Percentiles rank a stretch among this genome's conserved stretches.
phyloP scores from a whole-genome alignment of 2,329 filamentous ascomycete species.

The Corynespora cassiicola region DNA sequence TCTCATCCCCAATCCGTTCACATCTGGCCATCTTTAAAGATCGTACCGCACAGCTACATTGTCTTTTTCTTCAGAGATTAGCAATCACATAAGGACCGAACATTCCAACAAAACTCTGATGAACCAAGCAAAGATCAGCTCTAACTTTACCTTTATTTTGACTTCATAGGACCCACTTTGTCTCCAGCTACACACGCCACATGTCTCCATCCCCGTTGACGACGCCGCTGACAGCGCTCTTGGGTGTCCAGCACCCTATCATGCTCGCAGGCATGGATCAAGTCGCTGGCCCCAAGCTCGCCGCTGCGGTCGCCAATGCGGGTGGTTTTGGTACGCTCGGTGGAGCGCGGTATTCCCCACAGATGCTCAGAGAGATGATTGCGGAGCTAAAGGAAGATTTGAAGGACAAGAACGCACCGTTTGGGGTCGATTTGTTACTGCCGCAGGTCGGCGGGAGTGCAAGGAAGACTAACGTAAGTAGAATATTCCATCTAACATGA shows the following conservation, averaged over 20 bases:
- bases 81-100: too few species aligned
- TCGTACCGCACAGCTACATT: too few species aligned
- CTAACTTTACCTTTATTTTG: too few species aligned
- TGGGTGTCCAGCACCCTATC: conserved; percentile 30
- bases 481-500: background rate
- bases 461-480: conserved; percentile 39
- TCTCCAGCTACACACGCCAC: background rate
- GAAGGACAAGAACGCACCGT: conserved; percentile 30
- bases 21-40: too few species aligned
- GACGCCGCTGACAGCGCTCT: conserved; percentile 27
- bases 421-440: conserved; percentile 44
- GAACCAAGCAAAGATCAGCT: too few species aligned
- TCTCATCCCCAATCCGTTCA: too few species aligned
- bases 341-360: conserved; percentile 29
- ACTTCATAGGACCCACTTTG: too few species aligned
- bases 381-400: conserved; percentile 30
- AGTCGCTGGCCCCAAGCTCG: conserved; percentile 27
- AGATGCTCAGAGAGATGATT: conserved; percentile 35
- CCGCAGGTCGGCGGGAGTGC: conserved; percentile 42
- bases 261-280: conserved; percentile 36
- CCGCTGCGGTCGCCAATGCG: conserved; percentile 32
- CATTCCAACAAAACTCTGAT: too few species aligned
- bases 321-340: conserved; percentile 33
- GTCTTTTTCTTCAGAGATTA: too few species aligned
- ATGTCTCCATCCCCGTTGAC: conserved; percentile 18